Base-by-base conservation (phyloP, 2,329 filamentous ascomycete species). In the Alternaria novae-zelandiae region DNA sequence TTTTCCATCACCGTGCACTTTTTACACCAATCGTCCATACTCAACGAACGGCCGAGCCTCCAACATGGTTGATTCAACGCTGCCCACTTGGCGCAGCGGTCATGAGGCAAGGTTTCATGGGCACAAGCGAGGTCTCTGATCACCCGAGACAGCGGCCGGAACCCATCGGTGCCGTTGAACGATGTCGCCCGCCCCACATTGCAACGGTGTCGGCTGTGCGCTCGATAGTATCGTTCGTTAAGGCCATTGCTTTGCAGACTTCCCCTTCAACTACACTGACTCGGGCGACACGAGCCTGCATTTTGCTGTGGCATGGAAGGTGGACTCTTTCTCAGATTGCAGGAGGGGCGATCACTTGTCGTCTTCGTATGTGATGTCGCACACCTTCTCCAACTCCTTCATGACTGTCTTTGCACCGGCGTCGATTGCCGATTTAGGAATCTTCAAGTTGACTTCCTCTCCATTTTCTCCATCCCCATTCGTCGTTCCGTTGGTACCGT, bases 351-450 rank as follows among this genome's bases (percentile, higher is more conserved):
- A 57, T 70, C 64, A 70, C 54, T 66, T 66, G 30, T 67, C 65
- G n/a, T 69, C 69, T 32, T 66, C 60, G 15, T 57, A 68, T 5
- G 69, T 73, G 60, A 80, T 74, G 9, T 80, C 83, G 49, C 84
- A 83, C 23, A 86, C 81, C 66, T 82, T 82, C 59, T 85, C 80
- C 69, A 89, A 71, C 66, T 86, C 84, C 59, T 82, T 83, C 72
- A 83, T 83, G 43, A 89, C 78, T 17, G 83, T 82, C 61, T 81
- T 82, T 8, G 85, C 82, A 0, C 85, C 86, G 60, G 84, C 83
- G 28, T 82, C 79, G 25, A 88, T 82, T 6, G 85, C 84, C 5
- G 74, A 74, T 17, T 83, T 75, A 0, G 86, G 86, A 17, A 88
- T 82, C 32, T 79, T 79, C 28, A 88, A 63, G 32, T 77, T 70